These are phyloP conservation scores for Talaromyces sp. DNA, from an alignment of 2,329 filamentous ascomycete genomes.

Conservation along the genomic window DNA sequence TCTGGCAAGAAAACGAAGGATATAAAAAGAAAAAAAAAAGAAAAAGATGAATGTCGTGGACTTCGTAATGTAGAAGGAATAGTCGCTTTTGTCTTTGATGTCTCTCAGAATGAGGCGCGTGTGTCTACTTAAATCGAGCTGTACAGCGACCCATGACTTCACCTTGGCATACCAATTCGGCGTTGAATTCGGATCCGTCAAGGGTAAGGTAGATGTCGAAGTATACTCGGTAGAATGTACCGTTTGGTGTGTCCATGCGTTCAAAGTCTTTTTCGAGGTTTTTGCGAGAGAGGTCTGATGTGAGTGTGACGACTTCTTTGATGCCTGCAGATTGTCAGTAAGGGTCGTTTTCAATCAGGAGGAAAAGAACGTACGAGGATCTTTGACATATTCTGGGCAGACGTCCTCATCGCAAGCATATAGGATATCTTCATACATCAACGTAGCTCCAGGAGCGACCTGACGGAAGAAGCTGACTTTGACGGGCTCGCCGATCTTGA, in stretches of 20 bases:
- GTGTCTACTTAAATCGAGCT: constrained; percentile 68
- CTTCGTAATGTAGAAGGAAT: constrained; percentile 3
- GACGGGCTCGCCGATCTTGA: constrained; percentile 98
- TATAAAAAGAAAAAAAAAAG: constrained; percentile 13
- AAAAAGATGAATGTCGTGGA: constrained; percentile 11
- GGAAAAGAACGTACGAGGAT: constrained; percentile 72
- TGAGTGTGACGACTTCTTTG: constrained; percentile 97
- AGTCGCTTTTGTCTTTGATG: background rate
- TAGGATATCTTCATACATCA: constrained; percentile 99
- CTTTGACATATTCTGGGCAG: constrained; percentile 97
- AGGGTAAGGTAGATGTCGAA: constrained; percentile 80
- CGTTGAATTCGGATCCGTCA: constrained; percentile 96
- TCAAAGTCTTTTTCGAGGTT: constrained; percentile 99
- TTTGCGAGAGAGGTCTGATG: constrained; percentile 93
- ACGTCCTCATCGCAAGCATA: constrained; percentile 98
- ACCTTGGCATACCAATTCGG: constrained; percentile 96
- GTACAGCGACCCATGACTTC: constrained; percentile 98
- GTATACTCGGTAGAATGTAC: constrained; percentile 81
- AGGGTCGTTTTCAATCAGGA: background rate
- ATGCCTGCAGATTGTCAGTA: constrained; percentile 61
- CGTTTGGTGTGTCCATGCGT: constrained; percentile 97
- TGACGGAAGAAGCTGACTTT: constrained; percentile 99
- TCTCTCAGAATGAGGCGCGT: background rate
- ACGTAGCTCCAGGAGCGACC: constrained; percentile 90
- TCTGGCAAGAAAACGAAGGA: background rate